Conservation (phyloP, 805 yeast species). For the Debaryomyces hansenii region DNA sequence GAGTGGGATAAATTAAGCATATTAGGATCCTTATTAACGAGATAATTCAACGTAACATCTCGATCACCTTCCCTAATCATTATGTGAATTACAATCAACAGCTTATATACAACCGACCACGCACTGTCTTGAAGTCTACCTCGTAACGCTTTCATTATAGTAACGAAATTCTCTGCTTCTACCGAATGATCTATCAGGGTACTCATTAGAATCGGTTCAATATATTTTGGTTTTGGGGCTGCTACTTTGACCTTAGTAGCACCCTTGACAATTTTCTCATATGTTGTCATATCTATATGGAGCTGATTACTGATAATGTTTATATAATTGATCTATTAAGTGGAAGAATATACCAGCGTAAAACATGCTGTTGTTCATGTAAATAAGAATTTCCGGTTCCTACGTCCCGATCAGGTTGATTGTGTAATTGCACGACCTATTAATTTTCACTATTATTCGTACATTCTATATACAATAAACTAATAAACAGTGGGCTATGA, state of each 20-base stretch:
- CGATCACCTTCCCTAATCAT: slow-evolving; percentile 91
- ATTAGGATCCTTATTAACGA: slow-evolving; percentile 46
- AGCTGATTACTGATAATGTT: too few relatives aligned
- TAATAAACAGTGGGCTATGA: neutral
- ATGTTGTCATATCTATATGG: slow-evolving; percentile 51
- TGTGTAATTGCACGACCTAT: neutral
- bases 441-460: neutral
- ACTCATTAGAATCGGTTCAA: slow-evolving; percentile 84
- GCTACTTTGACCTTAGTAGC: slow-evolving; percentile 65
- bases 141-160: slow-evolving; percentile 66
- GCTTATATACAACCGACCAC: slow-evolving; percentile 89
- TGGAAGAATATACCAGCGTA: too few relatives aligned
- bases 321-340: neutral
- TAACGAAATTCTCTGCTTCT: slow-evolving; percentile 54
- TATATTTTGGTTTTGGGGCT: slow-evolving; percentile 96
- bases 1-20: slow-evolving; percentile 48
- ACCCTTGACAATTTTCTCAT: slow-evolving; percentile 71
- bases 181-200: slow-evolving; percentile 50
- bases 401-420: neutral
- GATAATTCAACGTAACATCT: slow-evolving; percentile 67
- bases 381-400: too few relatives aligned
- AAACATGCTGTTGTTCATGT: too few relatives aligned
- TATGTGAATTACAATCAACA: slow-evolving; percentile 81
- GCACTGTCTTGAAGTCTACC: slow-evolving; percentile 72
- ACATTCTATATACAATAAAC: neutral